phyloP scores from a whole-genome alignment of 345 rosid genomes.

The Salix caprea region DNA sequence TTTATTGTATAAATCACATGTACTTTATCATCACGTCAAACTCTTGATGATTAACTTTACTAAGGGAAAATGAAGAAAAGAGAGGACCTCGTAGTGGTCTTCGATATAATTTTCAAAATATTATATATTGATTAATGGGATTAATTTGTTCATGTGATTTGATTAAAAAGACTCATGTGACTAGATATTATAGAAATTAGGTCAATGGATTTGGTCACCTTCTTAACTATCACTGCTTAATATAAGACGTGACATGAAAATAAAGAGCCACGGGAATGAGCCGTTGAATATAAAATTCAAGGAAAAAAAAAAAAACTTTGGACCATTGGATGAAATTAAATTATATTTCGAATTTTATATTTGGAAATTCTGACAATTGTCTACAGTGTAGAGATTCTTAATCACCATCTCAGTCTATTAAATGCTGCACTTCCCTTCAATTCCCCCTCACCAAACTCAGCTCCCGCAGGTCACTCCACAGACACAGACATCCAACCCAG shows the following conservation, averaged over 20 bases:
- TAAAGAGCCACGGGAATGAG: conserved; percentile 19
- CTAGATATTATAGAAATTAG: too few species aligned
- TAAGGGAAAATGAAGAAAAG: too few species aligned
- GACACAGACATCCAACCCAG: background rate
- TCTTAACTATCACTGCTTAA: background rate
- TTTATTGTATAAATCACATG: accelerated
- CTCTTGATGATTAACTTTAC: too few species aligned
- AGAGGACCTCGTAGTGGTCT: too few species aligned
- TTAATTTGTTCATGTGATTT: too few species aligned
- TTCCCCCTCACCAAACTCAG: conserved; percentile 11
- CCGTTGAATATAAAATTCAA: conserved; percentile 10
- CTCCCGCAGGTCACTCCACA: background rate
- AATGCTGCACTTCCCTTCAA: conserved; percentile 23
- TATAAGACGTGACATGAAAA: background rate
- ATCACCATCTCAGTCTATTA: conserved; percentile 21
- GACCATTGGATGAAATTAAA: conserved; percentile 14
- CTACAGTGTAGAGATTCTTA: conserved; percentile 1
- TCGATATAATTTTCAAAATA: too few species aligned
- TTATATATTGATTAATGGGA: too few species aligned
- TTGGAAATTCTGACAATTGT: conserved; percentile 21
- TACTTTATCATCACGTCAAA: accelerated
- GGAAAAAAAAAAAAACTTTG: conserved; percentile 7
- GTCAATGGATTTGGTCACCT: too few species aligned
- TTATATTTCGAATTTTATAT: conserved; percentile 27
- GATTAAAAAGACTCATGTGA: too few species aligned